These are phyloP conservation scores for Herpotrichia juniperi DNA, from an alignment of 2,329 filamentous ascomycete species.

Conservation along the genomic window DNA sequence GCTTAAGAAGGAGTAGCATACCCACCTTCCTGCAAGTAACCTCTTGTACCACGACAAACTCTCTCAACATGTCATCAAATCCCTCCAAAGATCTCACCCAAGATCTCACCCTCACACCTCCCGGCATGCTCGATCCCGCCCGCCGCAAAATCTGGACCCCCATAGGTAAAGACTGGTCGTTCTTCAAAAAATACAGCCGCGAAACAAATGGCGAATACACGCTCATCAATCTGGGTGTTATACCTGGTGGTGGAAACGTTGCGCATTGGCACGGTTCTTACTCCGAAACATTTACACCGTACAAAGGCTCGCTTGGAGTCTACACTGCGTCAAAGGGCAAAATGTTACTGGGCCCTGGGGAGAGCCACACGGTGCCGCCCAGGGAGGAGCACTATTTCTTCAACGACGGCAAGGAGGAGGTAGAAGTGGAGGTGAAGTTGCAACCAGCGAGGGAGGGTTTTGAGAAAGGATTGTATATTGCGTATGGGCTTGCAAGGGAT, in stretches of 20 bases:
- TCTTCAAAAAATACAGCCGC: not conserved
- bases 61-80: not conserved
- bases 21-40: too few relatives aligned
- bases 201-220: constrained; percentile 2
- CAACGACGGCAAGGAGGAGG: not conserved
- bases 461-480: constrained; percentile 2
- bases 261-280: not conserved
- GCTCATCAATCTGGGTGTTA: not conserved
- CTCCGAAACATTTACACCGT: not conserved
- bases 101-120: not conserved
- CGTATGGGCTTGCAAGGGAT: constrained; percentile 1
- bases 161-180: not conserved
- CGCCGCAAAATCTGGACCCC: not conserved
- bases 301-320: not conserved
- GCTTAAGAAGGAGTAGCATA: too few relatives aligned
- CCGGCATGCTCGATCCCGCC: not conserved
- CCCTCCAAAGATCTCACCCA: not conserved
- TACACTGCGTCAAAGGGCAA: not conserved
- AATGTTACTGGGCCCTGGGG: not conserved
- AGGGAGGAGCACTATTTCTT: not conserved
- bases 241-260: not conserved
- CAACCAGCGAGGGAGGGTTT: not conserved
- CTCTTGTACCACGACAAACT: too few relatives aligned
- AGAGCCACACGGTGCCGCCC: not conserved
- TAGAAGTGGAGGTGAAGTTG: not conserved